Base-by-base conservation (phyloP, 495 filamentous ascomycete species). In the Friedmanniomyces endolithicus region DNA sequence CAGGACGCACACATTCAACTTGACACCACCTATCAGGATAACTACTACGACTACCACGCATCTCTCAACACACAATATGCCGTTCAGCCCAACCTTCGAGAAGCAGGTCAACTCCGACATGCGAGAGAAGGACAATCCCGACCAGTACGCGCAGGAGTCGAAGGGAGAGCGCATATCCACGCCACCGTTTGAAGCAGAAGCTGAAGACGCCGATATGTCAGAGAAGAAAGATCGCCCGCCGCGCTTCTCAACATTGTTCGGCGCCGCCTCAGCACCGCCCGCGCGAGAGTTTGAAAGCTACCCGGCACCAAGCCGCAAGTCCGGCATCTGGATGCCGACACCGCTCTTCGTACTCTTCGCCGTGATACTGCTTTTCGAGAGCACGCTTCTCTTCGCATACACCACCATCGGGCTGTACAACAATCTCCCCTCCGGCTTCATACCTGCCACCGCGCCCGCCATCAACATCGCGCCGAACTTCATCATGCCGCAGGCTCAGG, bases 391-490 rank as follows among this genome's bases (percentile, higher is more conserved):
- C 0, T 62, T 62, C 49, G 59, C 55, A 20, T 62, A 58, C 47
- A 55, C 55, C 19, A 43, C 58, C 55, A 62, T 62, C 27, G 59
- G 59, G 12, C 50, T 62, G 1, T 62, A 62, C 59, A 55, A 47
- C 52, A 61, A 53, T 41, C 22, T 58, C 3, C 55, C 59, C 25
- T 2, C 16, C 16, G 48, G 53, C n/a, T 23, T 60, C 1, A 23
- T 60, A 24, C 44, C 52, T 12, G 37, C 12, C 23, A 25, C 48
- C 34, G 50, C 35, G 24, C 52, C 52, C 12, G 35, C 45, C 6
- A 47, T 60, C 57, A 60, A 60, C 34, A 56, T 60, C 31, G 41
- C 57, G 14, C 57, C 57, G 24, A 60, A 60, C 48, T 60, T 60
- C 53, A 27, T 59, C 24, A 49, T 59, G 45, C 51, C 51, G 6